These are phyloP conservation scores for Fagus sylvatica DNA, from an alignment of 306 rosid genomes.

Conservation along the genomic window DNA sequence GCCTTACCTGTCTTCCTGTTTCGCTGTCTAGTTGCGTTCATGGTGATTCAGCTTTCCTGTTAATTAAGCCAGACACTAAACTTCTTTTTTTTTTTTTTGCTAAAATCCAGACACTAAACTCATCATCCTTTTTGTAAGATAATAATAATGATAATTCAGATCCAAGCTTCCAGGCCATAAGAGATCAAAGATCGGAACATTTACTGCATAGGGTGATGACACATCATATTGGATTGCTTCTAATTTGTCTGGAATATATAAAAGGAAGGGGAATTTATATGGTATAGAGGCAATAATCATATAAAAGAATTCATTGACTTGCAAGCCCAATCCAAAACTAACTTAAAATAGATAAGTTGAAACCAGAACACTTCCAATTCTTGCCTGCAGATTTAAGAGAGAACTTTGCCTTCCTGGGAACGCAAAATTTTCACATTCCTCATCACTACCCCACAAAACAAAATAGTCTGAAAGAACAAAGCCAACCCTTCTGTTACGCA, in stretches of 20 bases:
- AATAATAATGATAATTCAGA: background rate
- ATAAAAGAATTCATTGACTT: background rate
- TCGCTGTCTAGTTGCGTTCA: conserved; percentile 38
- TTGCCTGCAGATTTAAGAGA: background rate
- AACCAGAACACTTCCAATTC: background rate
- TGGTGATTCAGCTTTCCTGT: conserved; percentile 40
- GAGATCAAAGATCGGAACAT: conserved; percentile 6
- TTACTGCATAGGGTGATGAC: conserved; percentile 1
- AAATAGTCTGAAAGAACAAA: background rate
- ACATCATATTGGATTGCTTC: conserved; percentile 6
- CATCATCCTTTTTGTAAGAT: conserved; percentile 9
- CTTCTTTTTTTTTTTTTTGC: background rate
- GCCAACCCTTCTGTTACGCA: background rate
- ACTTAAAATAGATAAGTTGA: background rate
- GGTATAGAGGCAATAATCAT: background rate
- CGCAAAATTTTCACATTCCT: background rate
- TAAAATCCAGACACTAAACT: background rate
- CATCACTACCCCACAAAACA: background rate
- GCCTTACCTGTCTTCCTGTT: conserved; percentile 36
- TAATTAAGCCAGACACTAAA: conserved; percentile 5
- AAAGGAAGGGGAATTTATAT: background rate
- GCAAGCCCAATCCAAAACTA: background rate
- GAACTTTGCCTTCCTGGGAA: background rate
- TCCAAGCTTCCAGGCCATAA: background rate
- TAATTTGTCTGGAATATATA: background rate